Conservation (phyloP, 148 eudicot genomes). For the Rhododendron ferrugineum region DNA sequence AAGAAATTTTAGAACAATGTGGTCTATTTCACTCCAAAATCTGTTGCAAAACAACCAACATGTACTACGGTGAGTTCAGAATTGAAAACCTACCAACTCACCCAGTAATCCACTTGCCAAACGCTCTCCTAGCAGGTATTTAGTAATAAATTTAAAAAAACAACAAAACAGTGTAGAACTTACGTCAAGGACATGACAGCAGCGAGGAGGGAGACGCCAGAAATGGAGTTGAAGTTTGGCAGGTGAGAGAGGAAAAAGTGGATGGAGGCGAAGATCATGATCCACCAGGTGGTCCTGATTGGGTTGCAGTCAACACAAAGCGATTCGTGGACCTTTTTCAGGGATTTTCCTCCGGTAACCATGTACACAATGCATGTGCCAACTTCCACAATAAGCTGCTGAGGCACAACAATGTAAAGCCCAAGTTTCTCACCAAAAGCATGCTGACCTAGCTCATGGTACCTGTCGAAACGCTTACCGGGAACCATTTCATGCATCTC, state of each 20-base stretch:
- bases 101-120: background rate
- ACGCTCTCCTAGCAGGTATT: background rate
- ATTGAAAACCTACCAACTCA: background rate
- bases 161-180: background rate
- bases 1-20: too few relatives aligned
- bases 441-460: conserved; percentile 12
- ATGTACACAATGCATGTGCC: conserved; percentile 19
- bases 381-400: conserved; percentile 9
- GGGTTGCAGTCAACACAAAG: conserved; percentile 2
- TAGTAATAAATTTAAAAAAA: background rate
- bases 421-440: conserved; percentile 11
- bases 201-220: conserved; percentile 18
- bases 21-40: background rate
- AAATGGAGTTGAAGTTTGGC: conserved; percentile 23
- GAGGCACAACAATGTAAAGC: conserved; percentile 10
- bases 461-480: conserved; percentile 4
- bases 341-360: conserved; percentile 22
- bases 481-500: conserved; percentile 14
- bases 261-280: conserved; percentile 12
- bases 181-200: conserved; percentile 26
- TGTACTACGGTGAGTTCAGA: background rate
- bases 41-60: background rate
- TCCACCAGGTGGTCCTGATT: conserved; percentile 12
- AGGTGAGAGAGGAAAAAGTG: conserved; percentile 20
- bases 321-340: conserved; percentile 7